Evolutionary conservation across 345 rosid species (phyloP), one percentile per base, ranked within the genome.

Genomic region (Aethionema arabicum): DNA sequence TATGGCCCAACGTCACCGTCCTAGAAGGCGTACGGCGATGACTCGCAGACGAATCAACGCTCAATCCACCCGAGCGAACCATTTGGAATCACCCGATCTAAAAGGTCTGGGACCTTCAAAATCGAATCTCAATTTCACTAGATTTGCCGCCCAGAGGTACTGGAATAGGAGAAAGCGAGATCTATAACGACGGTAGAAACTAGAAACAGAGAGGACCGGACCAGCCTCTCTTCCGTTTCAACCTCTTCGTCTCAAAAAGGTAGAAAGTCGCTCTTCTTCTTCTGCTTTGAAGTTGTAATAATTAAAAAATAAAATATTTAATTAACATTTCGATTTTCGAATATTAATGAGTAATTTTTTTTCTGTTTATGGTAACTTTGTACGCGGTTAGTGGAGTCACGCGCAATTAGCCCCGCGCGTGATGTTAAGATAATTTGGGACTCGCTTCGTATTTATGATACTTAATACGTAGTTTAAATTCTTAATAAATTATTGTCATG

Each of bases 1-100:
- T 84, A 29, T 84, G 84, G 39, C 99, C 99, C 32, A 90, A 88
- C 63, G 90, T 85, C 36, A 86, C 93, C 74, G 96, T 87, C 10
- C 85, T 81, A 35, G 90, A 71, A 45, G 80, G 38, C 13, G 72
- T 32, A 10, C 79, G 77, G 4, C 73, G 73, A 59, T 73, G 86
- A 56, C 61, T 76, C 52, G 76, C 70, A 30, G 69, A 73, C 14
- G 83, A 72, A 48, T 68, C 68, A 33, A 80, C 76, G 50, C 72
- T 65, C 29, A 72, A 61, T 48, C 78, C 65, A 59, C 88, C 78
- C 46, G 86, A 45, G 79, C 88, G 75, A 74, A 77, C 69, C 76
- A 80, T 87, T 76, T 53, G 48, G 55, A 16, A 58, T 37, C 53
- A 64, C 49, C 61, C 64, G 72, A 76, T 72, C 70, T 61, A 38